Evolutionary conservation across 140 eudicot species (phyloP), one percentile per base, ranked within the genome.

Genomic region (Anethum foeniculum): DNA sequence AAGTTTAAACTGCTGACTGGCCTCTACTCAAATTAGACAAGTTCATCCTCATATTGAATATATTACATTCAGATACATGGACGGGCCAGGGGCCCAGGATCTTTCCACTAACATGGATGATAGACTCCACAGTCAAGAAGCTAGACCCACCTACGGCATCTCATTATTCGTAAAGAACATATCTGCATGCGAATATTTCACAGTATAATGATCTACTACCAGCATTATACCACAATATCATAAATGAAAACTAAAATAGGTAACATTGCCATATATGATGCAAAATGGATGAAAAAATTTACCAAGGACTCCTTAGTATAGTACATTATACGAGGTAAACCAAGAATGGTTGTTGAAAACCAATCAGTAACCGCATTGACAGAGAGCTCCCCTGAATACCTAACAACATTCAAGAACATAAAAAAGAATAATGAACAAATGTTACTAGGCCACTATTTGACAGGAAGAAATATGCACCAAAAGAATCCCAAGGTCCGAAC

Each of bases 361-460:
- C 97, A 95, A 76, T 95, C 97, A 41, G 97, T 89, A 77, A 95
- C 86, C 19, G 91, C 92, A 92, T 95, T 97, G 87, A 95, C 97
- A 82, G 99, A 95, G 25, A 87, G 95, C 77, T 92, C 97, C 64
- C 97, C 99, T 3, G 80, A 81, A 81, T 95, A 95, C 97, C 99
- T 95, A 82, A 47, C 38, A 62, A 82, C 76, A 43, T 44, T 44
- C 13, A 48, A 54, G 68, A 77, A 77, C 48, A 2, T 18, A 47
- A n/a, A 60, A 16, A 4, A 60, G 27, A 27, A 32, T 34, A 38
- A 77, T 78, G 23, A 43, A 23, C 12, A 64, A 1, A 64, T 79
- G 1, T 19, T 15, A 15, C 43, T 16, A 78, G 38, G 62, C 68
- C 49, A 43, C 12, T 38, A 44, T 44, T 64, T 43, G 21, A 34